Evolutionary conservation across 805 yeast genomes (phyloP), one percentile per base, ranked within the genome.

Genomic region (Metschnikowia shivogae): DNA sequence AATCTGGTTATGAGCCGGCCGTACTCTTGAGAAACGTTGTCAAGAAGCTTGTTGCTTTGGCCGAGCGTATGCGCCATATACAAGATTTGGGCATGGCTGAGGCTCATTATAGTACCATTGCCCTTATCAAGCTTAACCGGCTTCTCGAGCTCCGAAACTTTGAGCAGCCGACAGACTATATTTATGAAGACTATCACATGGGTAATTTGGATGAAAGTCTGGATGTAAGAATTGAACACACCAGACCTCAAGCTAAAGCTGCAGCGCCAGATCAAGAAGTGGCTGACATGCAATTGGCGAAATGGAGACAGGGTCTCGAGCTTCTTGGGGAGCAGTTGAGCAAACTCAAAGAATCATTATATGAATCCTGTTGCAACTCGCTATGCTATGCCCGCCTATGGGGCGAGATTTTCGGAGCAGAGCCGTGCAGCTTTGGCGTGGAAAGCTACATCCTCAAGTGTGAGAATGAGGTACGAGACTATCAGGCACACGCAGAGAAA

Each of bases 371-470:
- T 29, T 20, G 32, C 12, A 39, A 31, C 24, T 39, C 43, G 5
- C 31, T 39, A 2, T 28, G 34, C n/a, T 33, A 39, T 17, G 43
- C 43, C 14, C 36, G 27, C 13, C n/a, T 33, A 3, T 39, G 43
- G 43, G 36, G 24, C 8, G 43, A 33, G 5, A 19, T 33, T 5
- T 26, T 39, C 4, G 36, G 24, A 17, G 37, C 13, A 11, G 26
- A 26, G 14, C 35, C 33, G 32, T 34, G 26, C 26, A 17, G 27
- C 19, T 39, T 32, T 33, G 43, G 43, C 6, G 48, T 42, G 19
- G 48, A 48, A 19, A 40, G 39, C 19, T 48, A 44, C 30, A 36
- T 35, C 30, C 44, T 42, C 27, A 48, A 48, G 30, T 48, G 51
- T 13, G 27, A 33, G 24, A 36, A 27, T 8, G 48, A 48, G n/a